Evolutionary conservation across 371 early-diverging fungal species (phyloP), one percentile per base, ranked within the genome.

Genomic region (Globomyces sp.): DNA sequence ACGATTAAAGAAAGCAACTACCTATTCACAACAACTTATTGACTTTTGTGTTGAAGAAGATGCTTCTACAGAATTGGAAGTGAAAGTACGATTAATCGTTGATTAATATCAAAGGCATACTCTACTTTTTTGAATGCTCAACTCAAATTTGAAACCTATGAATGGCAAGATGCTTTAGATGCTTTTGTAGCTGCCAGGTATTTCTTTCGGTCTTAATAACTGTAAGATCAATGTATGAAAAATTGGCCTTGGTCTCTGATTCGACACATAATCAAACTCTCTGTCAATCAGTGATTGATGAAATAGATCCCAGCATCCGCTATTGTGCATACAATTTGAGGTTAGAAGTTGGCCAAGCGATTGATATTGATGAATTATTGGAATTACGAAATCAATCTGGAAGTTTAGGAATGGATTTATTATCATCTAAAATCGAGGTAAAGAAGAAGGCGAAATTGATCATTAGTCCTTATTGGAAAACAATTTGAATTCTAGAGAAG

Each of bases 281-380:
- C 2, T 86, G 85, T 64, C 88, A 87, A 59, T 74, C 86, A 10
- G 84, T 87, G 0, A 84, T 91, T 50, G 91, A 92, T 69, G 85
- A 80, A 4, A 86, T 91, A 62, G 92, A 90, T 57, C 91, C 91
- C 65, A 88, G 85, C 71, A 87, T 93, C 69, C 86, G 90, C 46
- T 91, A 85, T 75, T 92, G 90, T 70, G 89, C 86, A 8, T 91
- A 90, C 71, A 84, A 85, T 43, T 79, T 91, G 47, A 85, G 84
- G 42, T 57, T 86, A 37, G 73, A 68, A 39, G 74, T 64, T 57
- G 71, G 61, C 36, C 68, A 68, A 48, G 62, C 76, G 24, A 64
- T 69, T 10, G 79, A 85, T 64, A 76, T 87, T 5, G 79, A 81
- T 24, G 77, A 74, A 42, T 64, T 89, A 11, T 77, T 87, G 43